Evolutionary conservation across 768 basidiomycete genomes (phyloP), one percentile per base, ranked within the genome.

Genomic region (Agaricus subrufescens): DNA sequence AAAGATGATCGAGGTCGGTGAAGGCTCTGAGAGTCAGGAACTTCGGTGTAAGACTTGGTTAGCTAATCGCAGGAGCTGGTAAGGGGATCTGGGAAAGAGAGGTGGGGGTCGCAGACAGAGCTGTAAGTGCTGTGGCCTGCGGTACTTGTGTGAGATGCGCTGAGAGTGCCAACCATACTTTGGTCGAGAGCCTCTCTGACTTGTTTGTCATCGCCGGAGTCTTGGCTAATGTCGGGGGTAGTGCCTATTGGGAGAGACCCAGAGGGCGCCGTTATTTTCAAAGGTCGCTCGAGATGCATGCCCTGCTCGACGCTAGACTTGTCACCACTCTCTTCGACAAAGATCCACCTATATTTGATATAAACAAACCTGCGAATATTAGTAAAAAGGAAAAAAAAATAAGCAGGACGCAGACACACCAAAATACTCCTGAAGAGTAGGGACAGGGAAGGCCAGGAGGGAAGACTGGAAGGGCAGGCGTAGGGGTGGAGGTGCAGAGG

Each of bases 1-100:
- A 62, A 94, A 75, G 25, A 91, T 77, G 38, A 86, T 65, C 54
- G 78, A 76, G 3, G 72, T 62, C 37, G 68, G 61, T 4, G 19
- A 19, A 65, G 61, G 45, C 63, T 63, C 52, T 77, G 75, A 59
- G 74, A 66, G 52, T 72, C 68, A 50, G 71, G 69, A 55, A 78
- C 73, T 37, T 81, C 75, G 60, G 84, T 81, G 64, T 80, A 84
- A 31, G 86, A 84, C 58, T 79, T 75, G 67, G 75, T 77, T 49
- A 81, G 72, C 56, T 87, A 81, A 69, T 83, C 79, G 59, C 75
- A 77, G 52, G 86, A 86, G 66, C 85, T 87, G 53, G 82, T 84
- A 65, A 91, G 77, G 57, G 89, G 89, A 71, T 91, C 89, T 39
- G 89, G 89, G 72, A 91, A 91, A 34, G 89, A 91, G 56, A 91